These are phyloP conservation scores for Periconia macrospinosa DNA, from an alignment of 2,329 filamentous ascomycete genomes.

Conservation along the genomic window DNA sequence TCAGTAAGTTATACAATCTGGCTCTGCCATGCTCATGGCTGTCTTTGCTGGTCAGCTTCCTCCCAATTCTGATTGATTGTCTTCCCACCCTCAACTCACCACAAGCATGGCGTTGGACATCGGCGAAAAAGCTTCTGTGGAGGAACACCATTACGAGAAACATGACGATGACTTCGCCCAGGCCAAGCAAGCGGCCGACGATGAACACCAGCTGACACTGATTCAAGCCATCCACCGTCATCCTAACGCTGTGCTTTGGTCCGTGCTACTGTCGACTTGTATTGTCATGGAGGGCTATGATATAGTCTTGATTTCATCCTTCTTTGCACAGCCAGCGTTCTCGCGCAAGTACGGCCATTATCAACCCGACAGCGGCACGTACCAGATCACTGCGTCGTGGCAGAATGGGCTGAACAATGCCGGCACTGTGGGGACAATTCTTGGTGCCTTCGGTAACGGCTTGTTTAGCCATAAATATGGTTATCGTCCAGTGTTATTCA, in stretches of 20 bases:
- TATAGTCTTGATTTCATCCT: slow-evolving; percentile 74
- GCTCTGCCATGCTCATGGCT: neutral
- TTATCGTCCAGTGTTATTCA: slow-evolving; percentile 20
- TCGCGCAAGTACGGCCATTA: slow-evolving; percentile 41
- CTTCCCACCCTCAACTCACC: neutral
- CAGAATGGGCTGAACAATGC: slow-evolving; percentile 47
- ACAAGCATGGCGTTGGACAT: slow-evolving; percentile 2
- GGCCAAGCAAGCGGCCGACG: slow-evolving; percentile 12
- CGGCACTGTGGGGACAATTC: slow-evolving; percentile 42
- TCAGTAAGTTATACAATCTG: neutral
- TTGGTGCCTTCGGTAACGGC: slow-evolving; percentile 46
- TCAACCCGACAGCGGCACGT: slow-evolving; percentile 26
- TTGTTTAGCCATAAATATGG: slow-evolving; percentile 43
- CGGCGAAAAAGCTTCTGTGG: slow-evolving; percentile 4
- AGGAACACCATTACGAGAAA: slow-evolving; percentile 3
- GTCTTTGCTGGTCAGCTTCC: neutral
- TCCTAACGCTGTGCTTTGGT: slow-evolving; percentile 81
- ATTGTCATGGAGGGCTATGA: slow-evolving; percentile 91
- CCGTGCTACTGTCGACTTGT: slow-evolving; percentile 76
- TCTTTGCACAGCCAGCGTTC: slow-evolving; percentile 56
- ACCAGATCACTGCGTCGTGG: slow-evolving; percentile 45
- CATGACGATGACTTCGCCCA: slow-evolving; percentile 7
- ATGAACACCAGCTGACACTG: slow-evolving; percentile 48
- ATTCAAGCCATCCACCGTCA: slow-evolving; percentile 74
- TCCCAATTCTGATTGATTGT: neutral